Evolutionary conservation across 2,329 filamentous ascomycete species (phyloP), one percentile per base, ranked within the genome.

Genomic region (Pyrenochaeta sp.): DNA sequence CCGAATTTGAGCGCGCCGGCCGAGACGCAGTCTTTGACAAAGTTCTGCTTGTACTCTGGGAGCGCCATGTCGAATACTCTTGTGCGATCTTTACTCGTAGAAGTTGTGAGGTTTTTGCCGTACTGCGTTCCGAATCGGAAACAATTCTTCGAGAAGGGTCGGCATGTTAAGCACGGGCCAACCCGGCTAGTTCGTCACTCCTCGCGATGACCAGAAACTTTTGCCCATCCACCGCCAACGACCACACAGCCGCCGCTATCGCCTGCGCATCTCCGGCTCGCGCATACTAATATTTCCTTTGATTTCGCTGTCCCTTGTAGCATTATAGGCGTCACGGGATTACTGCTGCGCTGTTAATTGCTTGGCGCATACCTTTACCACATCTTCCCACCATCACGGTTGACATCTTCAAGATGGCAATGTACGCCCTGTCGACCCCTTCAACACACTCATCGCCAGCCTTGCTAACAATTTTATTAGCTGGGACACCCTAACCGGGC

Each of bases 1-100:
- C 92, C 92, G 77, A 95, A 95, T 73, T 89, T 91, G 67, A 95
- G 86, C 70, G 91, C 88, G 62, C 86, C 85, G 69, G 88, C 88
- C 24, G 82, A 79, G 66, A 93, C 84, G 73, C 90, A 86, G 56
- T 90, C 85, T 73, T 86, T 79, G 68, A 95, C 85, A 77, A 96
- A 92, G 59, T 85, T 83, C 65, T 86, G 81, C 80, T 95, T 95
- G 68, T 72, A 77, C 13, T 69, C 60, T 12, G 75, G 75, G n/a
- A 78, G 68, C 27, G 69, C 59, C 66, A 71, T 72, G 7, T 24
- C 57, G 58, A 6, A 22, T 28, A 15, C 24, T n/a, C 12, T 24
- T 27, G 36, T 24, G 28, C 24, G 47, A 40, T 43, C 10, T 44
- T 40, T 19, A 24, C 37, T 45, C 56, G 48, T 50, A 37, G 53